A percentile compares a stretch with the other conserved stretches of the same genome.
Conservation (phyloP, 148 eudicot species). For the Selenicereus undatus region DNA sequence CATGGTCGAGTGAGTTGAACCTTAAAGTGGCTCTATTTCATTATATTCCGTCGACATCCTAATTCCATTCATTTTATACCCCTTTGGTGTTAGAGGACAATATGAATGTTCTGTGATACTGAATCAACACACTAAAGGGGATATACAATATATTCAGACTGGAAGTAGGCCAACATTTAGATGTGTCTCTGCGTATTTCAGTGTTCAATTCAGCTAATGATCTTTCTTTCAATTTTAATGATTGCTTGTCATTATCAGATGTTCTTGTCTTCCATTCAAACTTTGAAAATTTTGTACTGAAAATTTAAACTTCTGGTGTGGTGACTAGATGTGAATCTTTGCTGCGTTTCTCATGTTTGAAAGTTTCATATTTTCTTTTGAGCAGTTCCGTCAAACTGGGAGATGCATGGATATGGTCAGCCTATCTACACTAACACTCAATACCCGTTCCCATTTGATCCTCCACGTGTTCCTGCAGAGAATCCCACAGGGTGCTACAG, state of each 20-base stretch:
- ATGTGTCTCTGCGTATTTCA: background rate
- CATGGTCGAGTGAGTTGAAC: too few relatives aligned
- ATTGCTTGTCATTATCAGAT: background rate
- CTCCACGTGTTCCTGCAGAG: conserved; percentile 86
- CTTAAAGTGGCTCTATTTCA: too few relatives aligned
- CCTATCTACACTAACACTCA: conserved; percentile 83
- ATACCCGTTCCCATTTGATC: conserved; percentile 83
- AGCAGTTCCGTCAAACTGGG: conserved; percentile 97
- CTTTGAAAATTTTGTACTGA: background rate
- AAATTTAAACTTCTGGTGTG: background rate
- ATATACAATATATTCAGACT: too few relatives aligned
- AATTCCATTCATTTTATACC: too few relatives aligned
- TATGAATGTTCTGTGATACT: too few relatives aligned
- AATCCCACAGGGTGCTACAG: conserved; percentile 97
- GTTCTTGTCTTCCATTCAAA: background rate
- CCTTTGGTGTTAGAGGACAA: too few relatives aligned
- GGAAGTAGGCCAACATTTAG: background rate
- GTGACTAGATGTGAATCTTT: background rate
- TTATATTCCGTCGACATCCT: too few relatives aligned
- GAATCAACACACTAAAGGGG: too few relatives aligned
- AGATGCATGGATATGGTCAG: conserved; percentile 88
- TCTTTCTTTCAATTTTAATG: background rate
- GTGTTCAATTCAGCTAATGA: background rate
- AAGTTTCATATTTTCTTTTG: conserved; percentile 19
- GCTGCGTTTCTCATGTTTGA: background rate